Percentiles rank a stretch among this genome's conserved stretches.
These are phyloP conservation scores for Aurantiochytrium sp. DNA, from an alignment of 108 stramenopile species.

Conservation along the genomic window DNA sequence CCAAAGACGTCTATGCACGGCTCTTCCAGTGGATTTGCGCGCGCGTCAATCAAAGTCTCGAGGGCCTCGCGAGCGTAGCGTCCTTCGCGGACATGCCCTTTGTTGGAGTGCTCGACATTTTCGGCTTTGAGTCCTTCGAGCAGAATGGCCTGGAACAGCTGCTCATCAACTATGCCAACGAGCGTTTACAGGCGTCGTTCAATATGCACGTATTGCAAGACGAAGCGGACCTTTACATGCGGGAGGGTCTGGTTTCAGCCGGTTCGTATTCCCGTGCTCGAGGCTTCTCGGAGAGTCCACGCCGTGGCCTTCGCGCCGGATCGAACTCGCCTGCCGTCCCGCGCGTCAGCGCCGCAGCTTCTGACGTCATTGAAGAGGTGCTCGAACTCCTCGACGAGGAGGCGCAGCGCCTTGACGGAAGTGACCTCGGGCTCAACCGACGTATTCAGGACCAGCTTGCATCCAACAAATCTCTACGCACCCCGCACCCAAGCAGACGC, in stretches of 20 bases:
- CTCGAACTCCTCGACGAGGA: neutral
- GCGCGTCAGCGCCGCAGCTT: neutral
- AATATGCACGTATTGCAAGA: neutral
- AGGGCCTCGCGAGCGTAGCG: neutral
- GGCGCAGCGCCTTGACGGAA: neutral
- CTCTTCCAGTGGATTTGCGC: constrained; percentile 79
- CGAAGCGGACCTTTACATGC: constrained; percentile 5
- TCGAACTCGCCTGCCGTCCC: too few relatives aligned
- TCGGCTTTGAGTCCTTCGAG: constrained; percentile 28
- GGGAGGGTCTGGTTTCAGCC: constrained; percentile 59
- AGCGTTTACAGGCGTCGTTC: constrained; percentile 19
- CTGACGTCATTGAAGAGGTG: neutral
- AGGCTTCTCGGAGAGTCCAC: constrained; percentile 45
- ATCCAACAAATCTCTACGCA: neutral
- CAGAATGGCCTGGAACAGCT: constrained; percentile 24
- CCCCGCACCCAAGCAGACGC: constrained; percentile 20
- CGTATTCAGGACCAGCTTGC: neutral
- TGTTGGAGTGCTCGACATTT: constrained; percentile 18
- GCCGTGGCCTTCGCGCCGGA: too few relatives aligned
- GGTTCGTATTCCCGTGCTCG: constrained; percentile 91
- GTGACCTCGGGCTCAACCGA: neutral
- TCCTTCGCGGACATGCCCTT: neutral
- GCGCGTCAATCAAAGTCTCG: constrained; percentile 73
- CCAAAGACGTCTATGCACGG: constrained; percentile 85
- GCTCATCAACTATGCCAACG: constrained; percentile 31